Conservation (phyloP, 306 rosid species). For the Quercus variabilis region DNA sequence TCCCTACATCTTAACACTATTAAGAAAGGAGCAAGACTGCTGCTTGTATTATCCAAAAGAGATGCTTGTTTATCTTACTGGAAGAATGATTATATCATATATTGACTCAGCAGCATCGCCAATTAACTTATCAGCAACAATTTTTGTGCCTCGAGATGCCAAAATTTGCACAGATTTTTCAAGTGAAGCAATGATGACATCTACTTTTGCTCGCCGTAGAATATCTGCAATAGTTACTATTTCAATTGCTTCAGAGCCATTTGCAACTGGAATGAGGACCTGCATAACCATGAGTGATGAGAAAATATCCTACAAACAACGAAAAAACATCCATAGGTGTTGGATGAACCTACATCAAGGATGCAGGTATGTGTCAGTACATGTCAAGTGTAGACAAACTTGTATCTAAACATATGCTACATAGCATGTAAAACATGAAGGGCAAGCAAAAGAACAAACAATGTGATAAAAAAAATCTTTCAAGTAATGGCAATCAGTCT, state of each 20-base stretch:
- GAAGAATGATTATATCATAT: constrained; percentile 83
- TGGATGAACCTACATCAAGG: background rate
- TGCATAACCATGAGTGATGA: constrained; percentile 24
- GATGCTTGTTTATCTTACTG: constrained; percentile 46
- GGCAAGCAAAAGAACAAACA: background rate
- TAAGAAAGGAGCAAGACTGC: constrained; percentile 2
- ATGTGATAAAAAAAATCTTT: background rate
- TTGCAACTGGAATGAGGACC: constrained; percentile 90
- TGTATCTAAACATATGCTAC: background rate
- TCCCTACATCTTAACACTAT: background rate
- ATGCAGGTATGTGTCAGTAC: background rate
- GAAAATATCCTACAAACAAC: background rate
- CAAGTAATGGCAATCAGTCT: background rate
- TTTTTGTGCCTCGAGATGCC: constrained; percentile 69
- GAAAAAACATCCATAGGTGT: background rate
- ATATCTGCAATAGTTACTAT: constrained; percentile 76
- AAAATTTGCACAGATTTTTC: constrained; percentile 60
- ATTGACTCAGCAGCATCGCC: constrained; percentile 62
- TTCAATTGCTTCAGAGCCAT: constrained; percentile 91
- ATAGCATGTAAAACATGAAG: background rate
- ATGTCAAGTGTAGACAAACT: background rate
- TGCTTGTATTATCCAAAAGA: constrained; percentile 10
- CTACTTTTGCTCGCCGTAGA: constrained; percentile 83
- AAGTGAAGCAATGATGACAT: constrained; percentile 80
- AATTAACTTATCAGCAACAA: constrained; percentile 74